phyloP scores from a whole-genome alignment of 2,329 filamentous ascomycete genomes.

The Aschersonia sp. region DNA sequence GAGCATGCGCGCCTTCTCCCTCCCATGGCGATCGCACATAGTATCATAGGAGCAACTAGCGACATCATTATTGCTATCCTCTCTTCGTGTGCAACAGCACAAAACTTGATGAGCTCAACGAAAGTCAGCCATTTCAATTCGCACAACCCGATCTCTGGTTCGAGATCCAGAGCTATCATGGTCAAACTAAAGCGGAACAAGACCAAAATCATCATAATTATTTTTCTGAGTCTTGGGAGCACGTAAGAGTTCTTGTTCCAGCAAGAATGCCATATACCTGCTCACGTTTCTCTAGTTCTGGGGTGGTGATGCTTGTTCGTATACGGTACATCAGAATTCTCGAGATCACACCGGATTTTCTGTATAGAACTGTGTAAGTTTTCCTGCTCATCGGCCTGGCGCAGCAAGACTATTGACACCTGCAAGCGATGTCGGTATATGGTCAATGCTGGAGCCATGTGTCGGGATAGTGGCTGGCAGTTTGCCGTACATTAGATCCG shows the following conservation, averaged over 20 bases:
- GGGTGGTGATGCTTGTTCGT: background rate
- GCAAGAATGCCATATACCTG: background rate
- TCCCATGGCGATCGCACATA: background rate
- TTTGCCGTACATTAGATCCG: background rate
- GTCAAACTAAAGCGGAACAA: background rate
- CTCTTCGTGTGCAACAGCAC: background rate
- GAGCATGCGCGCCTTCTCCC: background rate
- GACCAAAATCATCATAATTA: background rate
- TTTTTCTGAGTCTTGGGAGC: background rate
- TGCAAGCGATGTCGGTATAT: background rate
- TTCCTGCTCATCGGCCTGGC: too few relatives aligned
- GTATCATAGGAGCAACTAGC: background rate
- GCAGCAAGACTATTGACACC: too few relatives aligned
- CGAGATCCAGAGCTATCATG: background rate
- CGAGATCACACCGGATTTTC: background rate
- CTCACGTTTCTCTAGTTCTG: background rate
- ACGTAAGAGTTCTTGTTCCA: background rate
- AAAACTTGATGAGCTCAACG: background rate
- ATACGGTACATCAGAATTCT: background rate
- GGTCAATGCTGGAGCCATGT: background rate
- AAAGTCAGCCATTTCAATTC: background rate
- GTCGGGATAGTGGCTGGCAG: background rate
- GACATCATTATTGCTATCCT: background rate
- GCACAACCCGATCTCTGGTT: background rate
- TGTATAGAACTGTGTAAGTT: too few relatives aligned